Evolutionary conservation across 2,329 filamentous ascomycete species (phyloP), one percentile per base, ranked within the genome.

Genomic region (Arthroderma sp.): DNA sequence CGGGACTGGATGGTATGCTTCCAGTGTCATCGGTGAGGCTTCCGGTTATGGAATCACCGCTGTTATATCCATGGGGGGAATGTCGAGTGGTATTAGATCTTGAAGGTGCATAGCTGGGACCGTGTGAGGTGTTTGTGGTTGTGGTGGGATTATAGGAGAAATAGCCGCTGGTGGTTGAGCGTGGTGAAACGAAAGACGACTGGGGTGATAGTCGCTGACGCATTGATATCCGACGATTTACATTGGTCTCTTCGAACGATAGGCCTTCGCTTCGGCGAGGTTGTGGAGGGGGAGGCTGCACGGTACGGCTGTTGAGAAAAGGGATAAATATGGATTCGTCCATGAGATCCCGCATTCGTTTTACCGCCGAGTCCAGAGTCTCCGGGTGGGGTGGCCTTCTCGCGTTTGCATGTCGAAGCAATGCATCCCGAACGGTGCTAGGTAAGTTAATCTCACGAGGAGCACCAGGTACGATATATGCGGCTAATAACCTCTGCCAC

Each of bases 281-380:
- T 15, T 39, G 9, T 8, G 9, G 15, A 22, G 15, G 34, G 31
- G 45, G 45, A 15, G 33, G 43, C 36, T 37, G 43, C 4, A 58
- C 44, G 37, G 47, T 55, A 6, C 72, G 66, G 50, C 71, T 75
- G 63, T 94, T 89, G 44, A 96, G 73, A 59, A 96, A 98, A 0
- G 89, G 88, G 0, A 94, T 80, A 42, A 96, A 72, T 0, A 96
- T 85, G 3, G 88, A 95, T 61, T 96, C 91, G 56, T 94, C 93
- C 88, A 98, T 96, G 45, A 98, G 71, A 54, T 96, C 91, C 62
- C 89, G 88, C 36, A 95, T 85, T 49, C 94, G 93, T 50, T 77
- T 75, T 27, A 94, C 83, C 15, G 91, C 87, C 42, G 84, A 76
- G 48, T 93, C 83, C 10, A 98, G 71, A 44, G 80, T 77, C 36